These are phyloP conservation scores for Onygenales sp. DNA, from an alignment of 2,329 filamentous ascomycete species.

Conservation along the genomic window DNA sequence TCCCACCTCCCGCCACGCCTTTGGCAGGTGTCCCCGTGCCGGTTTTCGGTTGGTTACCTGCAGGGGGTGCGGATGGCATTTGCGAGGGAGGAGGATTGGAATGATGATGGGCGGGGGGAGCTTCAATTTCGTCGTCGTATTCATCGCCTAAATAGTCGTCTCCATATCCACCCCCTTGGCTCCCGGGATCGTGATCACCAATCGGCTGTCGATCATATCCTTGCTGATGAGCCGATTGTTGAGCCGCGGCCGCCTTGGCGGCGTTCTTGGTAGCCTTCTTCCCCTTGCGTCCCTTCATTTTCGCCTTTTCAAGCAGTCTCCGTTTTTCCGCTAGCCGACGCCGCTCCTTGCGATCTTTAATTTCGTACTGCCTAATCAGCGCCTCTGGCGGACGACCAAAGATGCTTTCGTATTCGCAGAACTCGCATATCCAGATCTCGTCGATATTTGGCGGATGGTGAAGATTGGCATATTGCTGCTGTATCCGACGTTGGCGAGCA, in stretches of 20 bases:
- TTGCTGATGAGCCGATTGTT: conserved; percentile 24
- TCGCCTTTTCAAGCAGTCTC: conserved; percentile 79
- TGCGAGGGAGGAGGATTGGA: conserved; percentile 53
- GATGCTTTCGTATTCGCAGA: conserved; percentile 95
- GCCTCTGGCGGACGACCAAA: conserved; percentile 80
- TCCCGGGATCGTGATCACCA: conserved; percentile 30
- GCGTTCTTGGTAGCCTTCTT: conserved; percentile 68
- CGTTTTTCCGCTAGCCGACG: conserved; percentile 80
- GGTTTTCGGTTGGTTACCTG: conserved; percentile 9
- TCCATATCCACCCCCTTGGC: conserved; percentile 33
- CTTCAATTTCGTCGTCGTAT: conserved; percentile 40
- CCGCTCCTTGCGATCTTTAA: conserved; percentile 79
- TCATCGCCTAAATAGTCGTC: conserved; percentile 42
- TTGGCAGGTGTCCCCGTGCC: conserved; percentile 12
- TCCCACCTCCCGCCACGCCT: conserved; percentile 21
- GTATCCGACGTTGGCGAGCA: conserved; percentile 65
- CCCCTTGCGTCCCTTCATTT: conserved; percentile 82
- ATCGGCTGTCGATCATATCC: conserved; percentile 29
- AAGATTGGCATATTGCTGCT: conserved; percentile 67
- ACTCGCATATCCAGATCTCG: conserved; percentile 92
- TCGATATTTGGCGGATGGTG: conserved; percentile 61
- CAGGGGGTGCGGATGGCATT: conserved; percentile 54
- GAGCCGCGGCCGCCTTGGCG: conserved; percentile 36
- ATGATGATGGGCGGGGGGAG: conserved; percentile 24
- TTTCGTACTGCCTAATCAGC: conserved; percentile 84